These are phyloP conservation scores for Zygoascus biomembranicola DNA, from an alignment of 805 yeast genomes.

Conservation along the genomic window DNA sequence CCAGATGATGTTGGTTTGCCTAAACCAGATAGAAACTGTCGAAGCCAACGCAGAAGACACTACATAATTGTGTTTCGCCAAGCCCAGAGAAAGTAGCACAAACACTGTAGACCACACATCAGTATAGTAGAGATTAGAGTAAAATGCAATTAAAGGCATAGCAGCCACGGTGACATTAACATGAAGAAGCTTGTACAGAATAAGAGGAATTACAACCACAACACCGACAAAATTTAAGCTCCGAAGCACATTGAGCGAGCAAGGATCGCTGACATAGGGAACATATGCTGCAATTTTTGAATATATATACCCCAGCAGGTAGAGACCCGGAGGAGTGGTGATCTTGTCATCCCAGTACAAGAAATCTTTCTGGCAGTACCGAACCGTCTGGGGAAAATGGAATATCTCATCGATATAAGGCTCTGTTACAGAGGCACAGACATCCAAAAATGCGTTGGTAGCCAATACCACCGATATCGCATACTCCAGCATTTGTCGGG, in stretches of 20 bases:
- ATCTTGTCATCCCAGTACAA: conserved; percentile 77
- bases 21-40: conserved; percentile 56
- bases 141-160: conserved; percentile 67
- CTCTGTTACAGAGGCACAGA: conserved; percentile 1
- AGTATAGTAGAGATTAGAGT: conserved; percentile 75
- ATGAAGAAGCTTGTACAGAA: conserved; percentile 28
- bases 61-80: not conserved
- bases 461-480: conserved; percentile 8
- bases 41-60: conserved; percentile 46
- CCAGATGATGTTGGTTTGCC: conserved; percentile 95
- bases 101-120: conserved; percentile 86
- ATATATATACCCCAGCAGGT: conserved; percentile 38
- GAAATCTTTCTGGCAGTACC: conserved; percentile 55
- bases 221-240: conserved; percentile 45
- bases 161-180: conserved; percentile 30
- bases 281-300: conserved; percentile 10
- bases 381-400: conserved; percentile 72
- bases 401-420: conserved; percentile 63
- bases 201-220: conserved; percentile 31
- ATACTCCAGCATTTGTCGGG: not conserved
- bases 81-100: conserved; percentile 45
- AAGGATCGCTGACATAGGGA: conserved; percentile 26
- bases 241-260: conserved; percentile 30
- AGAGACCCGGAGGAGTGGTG: conserved; percentile 95
- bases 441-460: conserved; percentile 5